Base-by-base conservation (phyloP, 1,284 basidiomycete species). In the Trametes hirsuta region DNA sequence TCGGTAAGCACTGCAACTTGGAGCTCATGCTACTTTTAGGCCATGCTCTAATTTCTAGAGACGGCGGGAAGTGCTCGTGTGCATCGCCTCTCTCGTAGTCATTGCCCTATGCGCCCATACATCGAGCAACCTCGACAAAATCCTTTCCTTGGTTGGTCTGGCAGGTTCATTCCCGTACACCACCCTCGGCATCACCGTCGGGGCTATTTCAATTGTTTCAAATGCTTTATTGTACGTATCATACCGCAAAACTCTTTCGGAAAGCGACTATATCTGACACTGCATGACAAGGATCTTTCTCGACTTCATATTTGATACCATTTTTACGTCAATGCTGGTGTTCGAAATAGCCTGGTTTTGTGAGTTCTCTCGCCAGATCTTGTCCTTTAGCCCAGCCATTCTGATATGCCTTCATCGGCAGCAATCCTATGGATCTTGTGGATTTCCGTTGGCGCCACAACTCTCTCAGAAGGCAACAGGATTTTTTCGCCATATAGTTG, bases 371-470 rank as follows among this genome's bases (percentile, higher is more conserved):
- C 18, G 15, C 30, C 30, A 18, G 18, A 0, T 25, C 1, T 21
- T 24, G n/a, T 14, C 15, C 1, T 12, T 5, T n/a, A 6, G 30
- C 4, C 8, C 30, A 8, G 30, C 30, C 8, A 22, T 6, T 37
- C 10, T 45, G 1, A 39, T 11, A 9, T 37, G 12, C 1, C 22
- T 5, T n/a, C 14, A 1, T 24, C 11, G 15, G 18, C 49, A 61
- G 59, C 56, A 9, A 53, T 64, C 15, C 36, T 64, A 4, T 59
- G 58, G 58, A 52, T 59, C 10, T 44, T 59, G 10, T 59, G 58
- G 58, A 59, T 59, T 24, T 55, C 58, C 25, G 58, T 55, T 4
- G 53, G 58, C 14, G 37, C 45, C 15, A 55, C 58, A 30, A 59
- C 58, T 12, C 37, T 54, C 0, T 59, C 58, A 1, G 44, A 55